phyloP scores from a whole-genome alignment of 1,284 basidiomycete genomes.

The Trametes pubescens region DNA sequence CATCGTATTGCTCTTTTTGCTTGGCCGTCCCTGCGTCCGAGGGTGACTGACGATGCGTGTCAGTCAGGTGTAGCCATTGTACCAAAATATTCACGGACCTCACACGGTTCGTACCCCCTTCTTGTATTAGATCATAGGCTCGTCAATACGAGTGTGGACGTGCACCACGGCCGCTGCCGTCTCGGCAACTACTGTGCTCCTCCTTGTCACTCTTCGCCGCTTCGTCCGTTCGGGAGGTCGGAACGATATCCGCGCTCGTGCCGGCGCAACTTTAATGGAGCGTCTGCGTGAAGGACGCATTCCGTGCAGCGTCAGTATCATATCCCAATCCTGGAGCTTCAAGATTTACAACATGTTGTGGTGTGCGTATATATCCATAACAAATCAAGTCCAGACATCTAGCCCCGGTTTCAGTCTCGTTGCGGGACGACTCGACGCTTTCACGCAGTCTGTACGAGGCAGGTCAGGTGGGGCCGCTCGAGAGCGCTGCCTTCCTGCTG shows the following conservation, averaged over 20 bases:
- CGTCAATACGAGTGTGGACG: background rate
- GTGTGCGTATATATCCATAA: background rate
- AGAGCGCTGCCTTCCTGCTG: background rate
- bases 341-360: too few species aligned
- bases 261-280: background rate
- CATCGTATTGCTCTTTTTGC: conserved; percentile 16
- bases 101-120: conserved; percentile 17
- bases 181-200: background rate
- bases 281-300: background rate
- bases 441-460: background rate
- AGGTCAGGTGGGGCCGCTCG: background rate
- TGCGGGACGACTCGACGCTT: background rate
- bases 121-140: conserved; percentile 25
- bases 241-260: conserved; percentile 4
- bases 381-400: background rate
- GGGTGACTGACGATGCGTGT: conserved; percentile 12
- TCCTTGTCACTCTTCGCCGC: background rate
- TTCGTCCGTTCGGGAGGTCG: conserved; percentile 2
- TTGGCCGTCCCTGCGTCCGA: background rate
- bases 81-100: conserved; percentile 24
- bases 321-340: background rate
- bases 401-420: too few species aligned
- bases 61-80: conserved; percentile 24
- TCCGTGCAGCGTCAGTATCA: background rate
- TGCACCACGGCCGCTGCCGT: background rate